Evolutionary conservation across 768 basidiomycete genomes (phyloP).

Genomic region (Kondoa subrosea): DNA sequence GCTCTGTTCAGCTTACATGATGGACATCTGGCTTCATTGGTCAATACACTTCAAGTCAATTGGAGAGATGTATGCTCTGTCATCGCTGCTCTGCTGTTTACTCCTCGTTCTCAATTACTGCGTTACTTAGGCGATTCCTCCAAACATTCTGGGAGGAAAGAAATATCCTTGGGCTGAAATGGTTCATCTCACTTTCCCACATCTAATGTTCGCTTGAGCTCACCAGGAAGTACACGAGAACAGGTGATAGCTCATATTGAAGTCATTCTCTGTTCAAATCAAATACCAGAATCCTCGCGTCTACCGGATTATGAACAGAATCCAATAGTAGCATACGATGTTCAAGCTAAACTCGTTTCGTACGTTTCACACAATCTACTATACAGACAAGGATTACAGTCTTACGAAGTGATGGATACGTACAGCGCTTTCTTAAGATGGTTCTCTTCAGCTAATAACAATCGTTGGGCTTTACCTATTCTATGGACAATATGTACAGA

Average conservation of each 20-base stretch:
- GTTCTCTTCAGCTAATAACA: constrained; percentile 15
- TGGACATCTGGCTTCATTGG: constrained; percentile 27
- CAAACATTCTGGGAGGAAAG: neutral
- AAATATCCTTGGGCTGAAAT: constrained; percentile 7
- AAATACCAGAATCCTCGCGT: neutral
- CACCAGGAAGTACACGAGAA: no score
- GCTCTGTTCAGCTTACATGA: neutral
- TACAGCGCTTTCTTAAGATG: constrained; percentile 16
- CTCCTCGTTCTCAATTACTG: neutral
- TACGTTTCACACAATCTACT: neutral
- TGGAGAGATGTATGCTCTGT: constrained; percentile 1
- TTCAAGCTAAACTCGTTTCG: neutral
- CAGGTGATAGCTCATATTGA: neutral
- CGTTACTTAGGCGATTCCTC: neutral
- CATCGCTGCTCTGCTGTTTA: neutral
- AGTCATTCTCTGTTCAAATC: neutral
- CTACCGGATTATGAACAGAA: neutral
- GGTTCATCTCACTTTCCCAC: neutral
- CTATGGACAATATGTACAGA: constrained; percentile 24
- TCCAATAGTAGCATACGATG: neutral
- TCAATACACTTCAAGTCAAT: neutral
- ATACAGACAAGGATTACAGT: neutral
- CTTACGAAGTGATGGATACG: neutral
- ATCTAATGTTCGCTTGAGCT: no score
- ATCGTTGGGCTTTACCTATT: constrained; percentile 21